phyloP scores from a whole-genome alignment of 176 grass and related monocot genomes.

The Cenchrus fungigraminus region DNA sequence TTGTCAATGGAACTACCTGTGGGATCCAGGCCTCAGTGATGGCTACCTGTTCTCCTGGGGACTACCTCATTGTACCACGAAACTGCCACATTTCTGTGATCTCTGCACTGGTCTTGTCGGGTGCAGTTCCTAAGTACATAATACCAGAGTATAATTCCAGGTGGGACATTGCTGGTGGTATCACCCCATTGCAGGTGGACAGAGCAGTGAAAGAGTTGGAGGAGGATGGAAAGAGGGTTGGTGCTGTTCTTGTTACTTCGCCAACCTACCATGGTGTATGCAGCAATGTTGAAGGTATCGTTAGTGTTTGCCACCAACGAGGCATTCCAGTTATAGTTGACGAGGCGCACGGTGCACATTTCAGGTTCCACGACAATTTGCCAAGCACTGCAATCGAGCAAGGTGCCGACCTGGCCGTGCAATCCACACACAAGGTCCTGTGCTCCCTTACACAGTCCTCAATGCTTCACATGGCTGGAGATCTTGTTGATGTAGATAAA shows the following conservation, averaged over 20 bases:
- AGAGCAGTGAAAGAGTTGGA: slow-evolving; percentile 62
- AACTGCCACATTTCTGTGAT: slow-evolving; percentile 89
- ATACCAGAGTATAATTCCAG: slow-evolving; percentile 70
- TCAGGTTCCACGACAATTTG: slow-evolving; percentile 67
- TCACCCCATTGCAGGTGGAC: slow-evolving; percentile 57
- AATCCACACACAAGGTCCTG: slow-evolving; percentile 95
- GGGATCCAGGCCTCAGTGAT: slow-evolving; percentile 90
- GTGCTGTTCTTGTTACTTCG: slow-evolving; percentile 77
- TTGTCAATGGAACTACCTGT: slow-evolving; percentile 81
- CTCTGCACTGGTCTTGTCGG: slow-evolving; percentile 74
- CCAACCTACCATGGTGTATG: slow-evolving; percentile 95
- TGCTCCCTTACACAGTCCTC: slow-evolving; percentile 91
- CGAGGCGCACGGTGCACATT: slow-evolving; percentile 85
- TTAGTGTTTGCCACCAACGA: slow-evolving; percentile 50
- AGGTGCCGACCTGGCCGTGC: slow-evolving; percentile 77
- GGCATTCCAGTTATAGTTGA: slow-evolving; percentile 81
- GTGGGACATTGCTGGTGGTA: slow-evolving; percentile 83
- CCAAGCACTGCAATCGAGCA: slow-evolving; percentile 75
- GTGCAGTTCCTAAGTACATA: slow-evolving; percentile 79
- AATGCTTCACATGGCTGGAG: slow-evolving; percentile 76
- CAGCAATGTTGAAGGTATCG: slow-evolving; percentile 70
- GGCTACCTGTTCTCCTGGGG: slow-evolving; percentile 69
- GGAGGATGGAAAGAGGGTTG: slow-evolving; percentile 51
- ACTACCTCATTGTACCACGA: slow-evolving; percentile 70
- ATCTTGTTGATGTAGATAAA: slow-evolving; percentile 63